Evolutionary conservation across 192 early-diverging fungal species (phyloP).

Genomic region (Linnemannia exigua): DNA sequence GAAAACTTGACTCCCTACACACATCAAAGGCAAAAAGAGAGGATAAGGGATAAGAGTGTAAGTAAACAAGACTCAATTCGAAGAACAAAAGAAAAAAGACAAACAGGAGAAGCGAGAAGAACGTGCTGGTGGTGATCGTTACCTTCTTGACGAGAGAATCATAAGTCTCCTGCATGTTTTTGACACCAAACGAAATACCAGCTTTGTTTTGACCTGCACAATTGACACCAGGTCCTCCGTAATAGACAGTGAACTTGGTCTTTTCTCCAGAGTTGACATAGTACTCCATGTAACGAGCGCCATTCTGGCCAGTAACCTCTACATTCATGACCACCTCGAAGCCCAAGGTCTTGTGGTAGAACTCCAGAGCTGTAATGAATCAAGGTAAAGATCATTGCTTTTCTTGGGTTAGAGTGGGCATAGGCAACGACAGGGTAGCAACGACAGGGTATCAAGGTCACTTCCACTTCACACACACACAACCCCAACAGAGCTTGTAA

Average conservation of each 20-base stretch:
- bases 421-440: background rate
- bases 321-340: conserved; percentile 26
- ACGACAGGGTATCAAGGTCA: background rate
- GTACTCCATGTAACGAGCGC: conserved; percentile 30
- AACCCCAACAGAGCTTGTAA: no score
- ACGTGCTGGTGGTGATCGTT: background rate
- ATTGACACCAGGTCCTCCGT: background rate
- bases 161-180: conserved; percentile 25
- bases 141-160: conserved; percentile 45
- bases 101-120: background rate
- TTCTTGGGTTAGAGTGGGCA: background rate
- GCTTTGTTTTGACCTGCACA: conserved; percentile 15
- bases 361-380: conserved; percentile 22
- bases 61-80: background rate
- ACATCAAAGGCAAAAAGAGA: background rate
- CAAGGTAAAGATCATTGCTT: background rate
- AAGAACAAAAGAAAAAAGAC: background rate
- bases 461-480: background rate
- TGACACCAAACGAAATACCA: conserved; percentile 26
- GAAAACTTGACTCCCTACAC: conserved; percentile 32
- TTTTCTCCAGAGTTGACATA: conserved; percentile 16
- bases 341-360: conserved; percentile 34
- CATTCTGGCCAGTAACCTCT: background rate
- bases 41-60: background rate
- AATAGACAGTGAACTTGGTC: conserved; percentile 39